A percentile compares a stretch with the other conserved stretches of the same genome.
Conservation (phyloP, 768 basidiomycete genomes). For the Suillus alpinus region DNA sequence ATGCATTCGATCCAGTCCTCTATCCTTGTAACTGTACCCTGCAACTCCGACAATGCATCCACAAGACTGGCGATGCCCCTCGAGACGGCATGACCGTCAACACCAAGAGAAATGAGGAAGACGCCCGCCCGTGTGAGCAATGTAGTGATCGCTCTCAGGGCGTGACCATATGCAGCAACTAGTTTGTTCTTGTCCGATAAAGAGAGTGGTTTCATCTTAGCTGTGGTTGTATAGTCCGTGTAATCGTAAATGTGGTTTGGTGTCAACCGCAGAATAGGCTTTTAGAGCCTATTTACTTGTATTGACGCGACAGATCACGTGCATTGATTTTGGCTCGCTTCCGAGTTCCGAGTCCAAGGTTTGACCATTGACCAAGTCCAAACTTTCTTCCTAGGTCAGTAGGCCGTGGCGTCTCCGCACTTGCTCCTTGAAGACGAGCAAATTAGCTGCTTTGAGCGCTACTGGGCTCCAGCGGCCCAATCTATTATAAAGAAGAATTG, state of each 20-base stretch:
- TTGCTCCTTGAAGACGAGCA: neutral
- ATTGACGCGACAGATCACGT: conserved; percentile 3
- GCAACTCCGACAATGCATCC: neutral
- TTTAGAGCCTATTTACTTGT: neutral
- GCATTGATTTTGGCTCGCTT: neutral
- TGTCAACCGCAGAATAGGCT: neutral
- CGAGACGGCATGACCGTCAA: neutral
- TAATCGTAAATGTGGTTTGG: neutral
- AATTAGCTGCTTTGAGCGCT: neutral
- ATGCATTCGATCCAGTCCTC: neutral
- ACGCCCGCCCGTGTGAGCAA: neutral
- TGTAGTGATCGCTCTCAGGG: neutral
- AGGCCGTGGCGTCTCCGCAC: too few species aligned
- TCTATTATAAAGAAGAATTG: neutral
- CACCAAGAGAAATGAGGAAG: neutral
- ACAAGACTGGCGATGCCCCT: neutral
- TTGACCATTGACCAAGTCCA: too few species aligned
- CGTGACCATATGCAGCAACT: neutral
- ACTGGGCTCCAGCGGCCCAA: neutral
- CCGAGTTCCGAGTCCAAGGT: too few species aligned
- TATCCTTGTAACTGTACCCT: neutral
- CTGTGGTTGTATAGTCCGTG: neutral
- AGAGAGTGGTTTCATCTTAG: neutral
- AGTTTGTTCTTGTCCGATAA: neutral
- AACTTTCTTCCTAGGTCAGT: too few species aligned